Percentiles rank a stretch among this genome's conserved stretches.
Conservation (phyloP, 2,329 filamentous ascomycete species). For the Diaporthe sp. region DNA sequence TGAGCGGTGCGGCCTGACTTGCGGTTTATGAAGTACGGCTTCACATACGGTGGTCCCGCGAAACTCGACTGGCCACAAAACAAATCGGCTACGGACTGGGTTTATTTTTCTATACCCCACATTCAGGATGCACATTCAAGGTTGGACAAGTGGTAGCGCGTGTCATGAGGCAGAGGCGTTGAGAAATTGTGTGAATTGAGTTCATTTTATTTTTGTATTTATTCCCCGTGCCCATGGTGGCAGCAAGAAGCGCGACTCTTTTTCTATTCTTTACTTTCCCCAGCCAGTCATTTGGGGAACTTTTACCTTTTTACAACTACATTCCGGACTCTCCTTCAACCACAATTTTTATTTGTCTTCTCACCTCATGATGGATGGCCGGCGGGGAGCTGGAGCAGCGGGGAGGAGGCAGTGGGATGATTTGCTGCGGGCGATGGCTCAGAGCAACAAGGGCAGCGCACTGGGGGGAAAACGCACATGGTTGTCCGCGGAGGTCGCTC, state of each 20-base stretch:
- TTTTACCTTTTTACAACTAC: background rate
- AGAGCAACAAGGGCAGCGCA: background rate
- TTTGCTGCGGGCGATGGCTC: background rate
- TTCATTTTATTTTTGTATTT: slow-evolving; percentile 24
- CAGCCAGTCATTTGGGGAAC: slow-evolving; percentile 38
- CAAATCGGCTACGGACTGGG: slow-evolving; percentile 9
- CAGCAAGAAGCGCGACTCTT: slow-evolving; percentile 36
- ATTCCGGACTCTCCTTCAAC: slow-evolving; percentile 32
- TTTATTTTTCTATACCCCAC: slow-evolving; percentile 23
- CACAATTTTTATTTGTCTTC: slow-evolving; percentile 31
- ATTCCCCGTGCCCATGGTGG: slow-evolving; percentile 39
- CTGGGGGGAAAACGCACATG: background rate
- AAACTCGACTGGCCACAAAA: background rate
- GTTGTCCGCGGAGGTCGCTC: slow-evolving; percentile 7
- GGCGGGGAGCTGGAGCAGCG: background rate
- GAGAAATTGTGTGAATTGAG: slow-evolving; percentile 24
- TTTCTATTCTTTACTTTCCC: slow-evolving; percentile 36
- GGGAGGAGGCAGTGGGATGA: background rate
- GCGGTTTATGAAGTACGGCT: background rate
- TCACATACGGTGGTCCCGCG: background rate
- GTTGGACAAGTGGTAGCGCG: slow-evolving; percentile 31
- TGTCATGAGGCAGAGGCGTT: slow-evolving; percentile 28
- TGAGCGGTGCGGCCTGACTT: slow-evolving; percentile 45
- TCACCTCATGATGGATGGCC: slow-evolving; percentile 27
- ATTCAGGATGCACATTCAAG: slow-evolving; percentile 32